These are phyloP conservation scores for Lachancea quebecensis DNA, from an alignment of 805 yeast species.

Conservation along the genomic window DNA sequence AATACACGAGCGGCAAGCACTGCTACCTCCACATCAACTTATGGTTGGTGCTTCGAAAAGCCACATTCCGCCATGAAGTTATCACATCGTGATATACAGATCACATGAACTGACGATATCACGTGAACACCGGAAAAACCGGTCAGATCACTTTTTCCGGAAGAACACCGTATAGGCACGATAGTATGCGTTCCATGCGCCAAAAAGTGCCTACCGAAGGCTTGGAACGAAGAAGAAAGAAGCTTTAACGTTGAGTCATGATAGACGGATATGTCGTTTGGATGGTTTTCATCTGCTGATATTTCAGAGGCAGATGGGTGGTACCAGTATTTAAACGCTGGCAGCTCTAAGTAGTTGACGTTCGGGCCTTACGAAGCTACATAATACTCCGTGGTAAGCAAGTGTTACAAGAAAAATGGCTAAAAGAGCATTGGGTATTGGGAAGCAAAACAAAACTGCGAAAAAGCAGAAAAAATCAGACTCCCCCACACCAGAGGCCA, in stretches of 20 bases:
- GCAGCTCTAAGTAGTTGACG: no score
- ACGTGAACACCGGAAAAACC: no score
- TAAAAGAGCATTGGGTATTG: conserved; percentile 61
- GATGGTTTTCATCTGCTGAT: not conserved
- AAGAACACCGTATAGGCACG: no score
- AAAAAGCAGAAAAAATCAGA: conserved; percentile 25
- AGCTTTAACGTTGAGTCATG: not conserved
- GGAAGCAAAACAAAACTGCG: conserved; percentile 45
- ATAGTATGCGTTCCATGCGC: not conserved
- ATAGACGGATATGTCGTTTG: not conserved
- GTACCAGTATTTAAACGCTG: not conserved
- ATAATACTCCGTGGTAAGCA: not conserved
- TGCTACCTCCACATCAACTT: no score
- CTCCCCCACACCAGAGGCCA: conserved; percentile 11
- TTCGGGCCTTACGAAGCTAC: no score
- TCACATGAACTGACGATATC: no score
- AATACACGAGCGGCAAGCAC: no score
- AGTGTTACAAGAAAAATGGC: conserved; percentile 34
- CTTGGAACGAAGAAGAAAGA: not conserved
- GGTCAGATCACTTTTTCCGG: no score
- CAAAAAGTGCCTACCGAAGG: not conserved
- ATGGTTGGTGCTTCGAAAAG: no score
- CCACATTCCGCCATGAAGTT: no score
- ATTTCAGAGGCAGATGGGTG: not conserved
- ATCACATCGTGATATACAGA: no score